phyloP scores from a whole-genome alignment of 108 stramenopile genomes.

The Bacterosira constricta region DNA sequence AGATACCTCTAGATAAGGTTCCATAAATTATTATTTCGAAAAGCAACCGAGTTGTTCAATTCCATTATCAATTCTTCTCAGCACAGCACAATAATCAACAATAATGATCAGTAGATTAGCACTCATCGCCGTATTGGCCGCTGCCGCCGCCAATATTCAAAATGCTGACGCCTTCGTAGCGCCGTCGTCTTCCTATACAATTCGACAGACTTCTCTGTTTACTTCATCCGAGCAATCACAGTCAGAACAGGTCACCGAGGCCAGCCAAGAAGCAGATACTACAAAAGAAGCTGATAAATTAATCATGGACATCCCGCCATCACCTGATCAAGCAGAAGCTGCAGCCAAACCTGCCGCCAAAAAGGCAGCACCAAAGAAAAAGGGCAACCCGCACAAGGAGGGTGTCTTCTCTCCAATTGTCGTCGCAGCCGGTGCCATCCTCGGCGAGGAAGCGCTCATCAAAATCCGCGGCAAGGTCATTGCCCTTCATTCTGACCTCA shows the following conservation, averaged over 20 bases:
- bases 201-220: not conserved
- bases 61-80: not conserved
- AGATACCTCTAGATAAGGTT: not conserved
- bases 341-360: not conserved
- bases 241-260: conserved; percentile 3
- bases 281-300: not conserved
- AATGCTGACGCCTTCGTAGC: not conserved
- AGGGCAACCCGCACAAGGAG: conserved; percentile 44
- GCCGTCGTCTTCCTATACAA: not conserved
- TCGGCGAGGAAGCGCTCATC: conserved; percentile 74
- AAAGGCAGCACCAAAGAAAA: conserved; percentile 5
- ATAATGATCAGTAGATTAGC: conserved; percentile 8
- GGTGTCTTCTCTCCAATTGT: conserved; percentile 84
- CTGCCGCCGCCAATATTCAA: not conserved
- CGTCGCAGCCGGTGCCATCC: conserved; percentile 49
- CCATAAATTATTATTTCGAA: not conserved
- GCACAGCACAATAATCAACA: not conserved
- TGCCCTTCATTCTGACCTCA: conserved; percentile 70
- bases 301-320: conserved; percentile 47
- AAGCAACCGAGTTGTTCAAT: not conserved
- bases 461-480: conserved; percentile 81
- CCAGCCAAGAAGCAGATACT: not conserved
- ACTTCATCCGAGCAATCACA: not conserved
- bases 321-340: not conserved
- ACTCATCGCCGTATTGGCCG: conserved; percentile 8